These are phyloP conservation scores for Decorospora gaudefroyi DNA, from an alignment of 2,329 filamentous ascomycete genomes.

Conservation along the genomic window DNA sequence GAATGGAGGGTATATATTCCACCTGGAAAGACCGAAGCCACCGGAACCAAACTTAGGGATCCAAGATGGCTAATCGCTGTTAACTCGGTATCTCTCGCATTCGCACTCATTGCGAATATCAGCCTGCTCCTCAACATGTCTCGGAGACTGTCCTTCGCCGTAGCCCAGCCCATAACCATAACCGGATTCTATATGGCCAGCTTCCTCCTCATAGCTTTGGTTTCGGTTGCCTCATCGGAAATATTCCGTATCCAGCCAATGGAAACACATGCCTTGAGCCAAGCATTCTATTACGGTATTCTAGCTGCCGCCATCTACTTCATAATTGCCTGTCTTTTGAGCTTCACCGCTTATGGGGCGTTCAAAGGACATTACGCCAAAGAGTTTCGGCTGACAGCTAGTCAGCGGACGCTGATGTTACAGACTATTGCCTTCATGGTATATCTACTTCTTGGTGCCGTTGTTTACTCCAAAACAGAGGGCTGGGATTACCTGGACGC, in stretches of 20 bases:
- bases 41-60: slow-evolving; percentile 56
- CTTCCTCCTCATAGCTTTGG: slow-evolving; percentile 58
- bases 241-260: slow-evolving; percentile 52
- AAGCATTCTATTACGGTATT: slow-evolving; percentile 64
- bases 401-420: slow-evolving; percentile 61
- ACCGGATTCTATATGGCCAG: slow-evolving; percentile 62
- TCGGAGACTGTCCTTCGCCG: slow-evolving; percentile 57
- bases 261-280: slow-evolving; percentile 55
- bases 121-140: slow-evolving; percentile 65
- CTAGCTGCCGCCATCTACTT: slow-evolving; percentile 63
- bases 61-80: slow-evolving; percentile 60
- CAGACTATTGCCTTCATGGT: slow-evolving; percentile 57
- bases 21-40: slow-evolving; percentile 50
- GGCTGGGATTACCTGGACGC: slow-evolving; percentile 59
- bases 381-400: slow-evolving; percentile 60
- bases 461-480: slow-evolving; percentile 56
- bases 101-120: slow-evolving; percentile 60
- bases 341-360: slow-evolving; percentile 61
- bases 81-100: slow-evolving; percentile 60
- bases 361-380: slow-evolving; percentile 59
- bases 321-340: slow-evolving; percentile 59
- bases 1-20: slow-evolving; percentile 61
- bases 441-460: slow-evolving; percentile 55
- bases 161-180: slow-evolving; percentile 64
- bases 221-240: slow-evolving; percentile 53